Evolutionary conservation across 2,329 filamentous ascomycete species (phyloP).

Genomic region (Capronia americana): DNA sequence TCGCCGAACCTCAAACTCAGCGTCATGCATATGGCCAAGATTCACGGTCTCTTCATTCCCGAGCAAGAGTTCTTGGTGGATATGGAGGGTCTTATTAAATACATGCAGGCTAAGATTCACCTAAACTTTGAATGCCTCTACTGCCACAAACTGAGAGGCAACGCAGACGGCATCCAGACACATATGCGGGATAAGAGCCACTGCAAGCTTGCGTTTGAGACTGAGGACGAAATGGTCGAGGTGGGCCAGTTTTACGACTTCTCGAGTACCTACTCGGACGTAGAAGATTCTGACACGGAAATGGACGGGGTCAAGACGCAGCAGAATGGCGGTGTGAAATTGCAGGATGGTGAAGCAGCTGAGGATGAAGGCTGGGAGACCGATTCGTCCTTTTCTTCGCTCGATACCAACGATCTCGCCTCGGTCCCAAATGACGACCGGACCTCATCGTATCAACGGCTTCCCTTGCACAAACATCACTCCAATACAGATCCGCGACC

Average conservation of each 20-base stretch:
- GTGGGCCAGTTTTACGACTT: constrained; percentile 98
- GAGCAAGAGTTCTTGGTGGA: constrained; percentile 85
- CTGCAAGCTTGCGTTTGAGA: constrained; percentile 92
- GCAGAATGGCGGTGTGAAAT: constrained; percentile 68
- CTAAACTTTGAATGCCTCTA: constrained; percentile 84
- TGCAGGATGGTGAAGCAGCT: constrained; percentile 45
- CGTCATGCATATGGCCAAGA: constrained; percentile 85
- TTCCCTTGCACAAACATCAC: constrained; percentile 77
- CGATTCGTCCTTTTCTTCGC: constrained; percentile 85
- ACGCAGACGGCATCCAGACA: constrained; percentile 81
- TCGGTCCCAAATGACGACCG: constrained; percentile 77
- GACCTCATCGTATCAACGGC: constrained; percentile 72
- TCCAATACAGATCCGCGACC: constrained; percentile 72
- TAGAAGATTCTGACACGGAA: constrained; percentile 65
- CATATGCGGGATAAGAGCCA: constrained; percentile 98
- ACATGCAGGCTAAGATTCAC: constrained; percentile 79
- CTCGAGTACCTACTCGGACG: constrained; percentile 89
- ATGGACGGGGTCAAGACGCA: constrained; percentile 57
- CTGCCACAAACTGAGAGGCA: constrained; percentile 83
- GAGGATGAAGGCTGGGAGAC: constrained; percentile 93
- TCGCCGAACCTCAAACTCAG: constrained; percentile 79
- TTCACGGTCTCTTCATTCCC: constrained; percentile 95
- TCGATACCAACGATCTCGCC: constrained; percentile 81
- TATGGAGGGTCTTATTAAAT: constrained; percentile 77
- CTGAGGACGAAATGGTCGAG: constrained; percentile 87